Percentiles rank a stretch among this genome's conserved stretches.
phyloP scores from a whole-genome alignment of 2,329 filamentous ascomycete species.

The Diaporthe batatas region DNA sequence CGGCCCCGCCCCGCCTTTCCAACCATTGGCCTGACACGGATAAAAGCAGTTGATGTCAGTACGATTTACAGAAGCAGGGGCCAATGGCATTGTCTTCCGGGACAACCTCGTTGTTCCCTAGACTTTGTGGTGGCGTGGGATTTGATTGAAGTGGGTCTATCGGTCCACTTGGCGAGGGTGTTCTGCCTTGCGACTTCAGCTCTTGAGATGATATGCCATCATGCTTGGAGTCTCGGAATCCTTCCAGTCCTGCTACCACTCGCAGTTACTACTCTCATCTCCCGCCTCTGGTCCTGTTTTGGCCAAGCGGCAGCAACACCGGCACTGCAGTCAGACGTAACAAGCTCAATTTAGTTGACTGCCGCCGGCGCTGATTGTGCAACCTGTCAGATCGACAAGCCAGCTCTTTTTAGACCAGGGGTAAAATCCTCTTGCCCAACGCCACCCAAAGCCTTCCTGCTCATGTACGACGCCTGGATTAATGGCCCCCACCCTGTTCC shows the following conservation, averaged over 20 bases:
- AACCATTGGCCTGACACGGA: not conserved
- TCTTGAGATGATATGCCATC: conserved; percentile 2
- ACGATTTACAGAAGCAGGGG: not conserved
- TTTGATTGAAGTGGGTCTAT: not conserved
- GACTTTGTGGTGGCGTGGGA: not conserved
- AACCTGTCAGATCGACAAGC: conserved; percentile 33
- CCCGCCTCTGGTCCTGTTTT: not conserved
- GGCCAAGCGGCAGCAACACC: conserved; percentile 3
- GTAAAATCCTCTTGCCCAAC: conserved; percentile 29
- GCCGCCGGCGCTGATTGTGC: not conserved
- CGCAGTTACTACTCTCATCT: not conserved
- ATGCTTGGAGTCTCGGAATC: not conserved
- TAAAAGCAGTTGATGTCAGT: not conserved
- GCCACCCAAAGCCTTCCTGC: conserved; percentile 38
- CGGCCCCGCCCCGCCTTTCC: not conserved
- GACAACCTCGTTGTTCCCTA: not conserved
- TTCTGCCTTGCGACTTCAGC: conserved; percentile 27
- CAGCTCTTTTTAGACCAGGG: conserved; percentile 18
- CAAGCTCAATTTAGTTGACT: conserved; percentile 3
- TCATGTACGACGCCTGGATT: conserved; percentile 14
- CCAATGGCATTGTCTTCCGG: not conserved
- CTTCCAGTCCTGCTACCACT: not conserved
- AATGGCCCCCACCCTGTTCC: conserved; percentile 34
- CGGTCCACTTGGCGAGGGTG: not conserved
- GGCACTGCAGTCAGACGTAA: conserved; percentile 10